Evolutionary conservation across 129 eudicot genomes (phyloP).

Genomic region (Cynara cardunculus): DNA sequence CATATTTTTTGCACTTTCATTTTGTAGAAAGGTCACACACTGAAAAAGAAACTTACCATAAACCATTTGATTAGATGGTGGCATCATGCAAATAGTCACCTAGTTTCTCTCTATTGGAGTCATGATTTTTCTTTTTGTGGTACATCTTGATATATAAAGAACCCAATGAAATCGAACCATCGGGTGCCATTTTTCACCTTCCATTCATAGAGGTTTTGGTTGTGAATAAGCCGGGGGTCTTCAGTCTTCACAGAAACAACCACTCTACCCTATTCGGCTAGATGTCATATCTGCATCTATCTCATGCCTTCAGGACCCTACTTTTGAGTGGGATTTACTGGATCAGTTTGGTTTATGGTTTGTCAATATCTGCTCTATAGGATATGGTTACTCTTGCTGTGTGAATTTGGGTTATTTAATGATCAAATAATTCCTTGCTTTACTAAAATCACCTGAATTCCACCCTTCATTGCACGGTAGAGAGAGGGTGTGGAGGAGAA

Average conservation of each 20-base stretch:
- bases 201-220: not conserved
- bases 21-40: too few species aligned
- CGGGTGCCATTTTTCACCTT: not conserved
- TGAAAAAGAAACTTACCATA: too few species aligned
- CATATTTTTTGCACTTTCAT: too few species aligned
- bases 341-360: not conserved
- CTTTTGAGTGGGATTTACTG: not conserved
- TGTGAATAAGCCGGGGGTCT: not conserved
- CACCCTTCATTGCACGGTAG: not conserved
- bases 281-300: not conserved
- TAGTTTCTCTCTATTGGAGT: too few species aligned
- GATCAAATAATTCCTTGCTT: not conserved
- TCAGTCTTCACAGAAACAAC: too few species aligned
- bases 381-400: not conserved
- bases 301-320: not conserved
- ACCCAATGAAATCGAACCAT: not conserved
- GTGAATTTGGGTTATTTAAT: not conserved
- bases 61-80: too few species aligned
- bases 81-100: too few species aligned
- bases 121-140: not conserved
- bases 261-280: not conserved
- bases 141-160: not conserved
- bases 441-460: not conserved
- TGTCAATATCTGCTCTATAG: not conserved
- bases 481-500: not conserved